A percentile compares a stretch with the other conserved stretches of the same genome.
phyloP scores from a whole-genome alignment of 2,329 filamentous ascomycete genomes.

The Aspergillus neoniger region DNA sequence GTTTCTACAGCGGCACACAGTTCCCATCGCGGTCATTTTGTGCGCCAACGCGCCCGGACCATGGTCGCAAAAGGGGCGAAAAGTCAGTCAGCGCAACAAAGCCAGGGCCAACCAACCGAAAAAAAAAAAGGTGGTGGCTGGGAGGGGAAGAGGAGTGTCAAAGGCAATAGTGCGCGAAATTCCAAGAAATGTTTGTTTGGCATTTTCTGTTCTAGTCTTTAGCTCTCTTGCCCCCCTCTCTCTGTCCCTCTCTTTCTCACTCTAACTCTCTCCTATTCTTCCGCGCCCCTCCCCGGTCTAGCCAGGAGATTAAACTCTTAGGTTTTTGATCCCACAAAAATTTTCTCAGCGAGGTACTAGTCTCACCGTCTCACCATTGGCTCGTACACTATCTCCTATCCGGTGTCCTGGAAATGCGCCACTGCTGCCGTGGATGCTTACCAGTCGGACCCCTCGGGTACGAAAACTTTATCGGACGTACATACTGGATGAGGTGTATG shows the following conservation, averaged over 20 bases:
- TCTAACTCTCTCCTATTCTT: too few species aligned
- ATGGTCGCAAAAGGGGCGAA: neutral
- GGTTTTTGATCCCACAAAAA: neutral
- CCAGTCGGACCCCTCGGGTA: neutral
- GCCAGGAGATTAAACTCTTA: neutral
- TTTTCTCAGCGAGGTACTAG: neutral
- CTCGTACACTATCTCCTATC: neutral
- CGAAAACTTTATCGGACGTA: neutral
- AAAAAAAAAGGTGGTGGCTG: neutral
- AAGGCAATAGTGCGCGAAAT: neutral
- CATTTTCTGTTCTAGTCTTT: neutral
- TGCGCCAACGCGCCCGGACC: neutral
- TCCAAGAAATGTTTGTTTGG: neutral
- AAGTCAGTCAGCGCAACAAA: neutral
- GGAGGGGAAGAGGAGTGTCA: neutral
- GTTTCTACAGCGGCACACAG: neutral
- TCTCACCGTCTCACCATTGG: neutral
- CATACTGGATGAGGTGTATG: neutral
- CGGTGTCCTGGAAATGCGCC: neutral
- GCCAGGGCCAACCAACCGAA: neutral
- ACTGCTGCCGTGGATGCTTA: neutral
- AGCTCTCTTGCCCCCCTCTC: neutral
- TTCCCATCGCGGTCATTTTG: too few species aligned
- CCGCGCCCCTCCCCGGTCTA: neutral
- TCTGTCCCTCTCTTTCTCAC: neutral